phyloP scores from a whole-genome alignment of 108 stramenopile species.

The Schizochytrium sp. region DNA sequence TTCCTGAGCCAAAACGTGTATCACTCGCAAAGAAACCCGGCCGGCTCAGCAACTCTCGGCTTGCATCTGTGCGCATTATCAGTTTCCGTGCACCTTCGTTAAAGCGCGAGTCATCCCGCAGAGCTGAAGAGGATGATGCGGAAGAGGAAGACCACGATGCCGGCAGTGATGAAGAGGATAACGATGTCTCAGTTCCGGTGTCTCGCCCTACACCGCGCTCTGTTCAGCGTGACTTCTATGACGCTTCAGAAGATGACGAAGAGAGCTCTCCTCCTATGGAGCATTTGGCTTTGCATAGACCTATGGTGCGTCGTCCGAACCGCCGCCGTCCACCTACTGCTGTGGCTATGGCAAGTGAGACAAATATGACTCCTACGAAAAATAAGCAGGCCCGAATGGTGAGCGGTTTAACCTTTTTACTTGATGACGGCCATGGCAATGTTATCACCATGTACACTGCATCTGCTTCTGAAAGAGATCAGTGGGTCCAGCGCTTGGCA shows the following conservation, averaged over 20 bases:
- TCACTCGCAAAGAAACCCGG: not conserved
- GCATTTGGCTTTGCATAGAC: not conserved
- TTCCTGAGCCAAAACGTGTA: not conserved
- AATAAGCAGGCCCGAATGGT: slow-evolving; percentile 9
- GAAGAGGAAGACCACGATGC: not conserved
- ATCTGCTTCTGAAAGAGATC: slow-evolving; percentile 2
- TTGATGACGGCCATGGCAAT: slow-evolving; percentile 7
- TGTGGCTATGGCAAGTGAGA: not conserved
- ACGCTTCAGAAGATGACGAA: not conserved
- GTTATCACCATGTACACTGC: slow-evolving; percentile 52
- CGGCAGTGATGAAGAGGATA: not conserved
- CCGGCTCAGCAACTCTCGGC: not conserved
- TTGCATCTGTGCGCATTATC: not conserved
- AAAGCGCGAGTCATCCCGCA: not conserved
- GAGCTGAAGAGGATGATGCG: not conserved
- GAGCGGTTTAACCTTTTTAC: not conserved
- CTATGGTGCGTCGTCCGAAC: not conserved
- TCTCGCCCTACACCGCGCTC: not conserved
- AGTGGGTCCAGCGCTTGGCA: slow-evolving; percentile 10
- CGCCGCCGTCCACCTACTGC: not conserved
- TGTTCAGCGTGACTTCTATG: not conserved
- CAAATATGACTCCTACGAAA: slow-evolving; percentile 17
- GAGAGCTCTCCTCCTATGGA: not conserved
- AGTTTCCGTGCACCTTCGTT: not conserved
- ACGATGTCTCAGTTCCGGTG: not conserved